Base-by-base conservation (phyloP, 192 early-diverging fungal genomes). In the Coemansia sp. region DNA sequence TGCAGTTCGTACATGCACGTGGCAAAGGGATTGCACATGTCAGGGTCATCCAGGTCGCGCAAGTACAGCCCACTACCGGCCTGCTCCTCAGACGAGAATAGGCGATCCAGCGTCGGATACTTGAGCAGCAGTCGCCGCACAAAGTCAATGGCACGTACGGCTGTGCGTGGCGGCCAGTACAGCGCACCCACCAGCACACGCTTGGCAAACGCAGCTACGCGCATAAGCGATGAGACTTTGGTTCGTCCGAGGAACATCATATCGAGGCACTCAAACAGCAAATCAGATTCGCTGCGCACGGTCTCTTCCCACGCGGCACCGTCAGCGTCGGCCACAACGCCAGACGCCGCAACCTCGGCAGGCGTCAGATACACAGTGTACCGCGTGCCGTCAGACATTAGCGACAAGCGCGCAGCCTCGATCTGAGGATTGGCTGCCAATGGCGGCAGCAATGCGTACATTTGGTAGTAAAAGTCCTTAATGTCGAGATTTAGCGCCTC, bases 1-100 rank as follows among this genome's bases (percentile, higher is more conserved):
- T 85, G 84, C 53, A 95, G 73, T 73, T 98, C 96, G 83, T 90
- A 98, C 50, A 96, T 62, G 70, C 87, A 92, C 3, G 96, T 89
- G 2, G 93, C 92, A 75, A 95, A 94, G 3, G 96, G 93, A 69
- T 98, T 98, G 69, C 92, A 95, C 65, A 97, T 83, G 60, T 98
- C 94, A 0, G 95, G 92, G 63, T 98, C 95, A 66, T 95, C 89
- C 59, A 97, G 70, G 11, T 88, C 75, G 32, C 87, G 84, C 25
- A 87, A 57, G 66, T 96, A 97, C 38, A 94, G 76, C 57, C 95
- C 96, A 56, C 89, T 92, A 53, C 86, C 88, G 50, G 89, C 69
- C 48, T 85, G 80, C 38, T 87, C 88, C 59, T 90, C 88, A 22
- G 85, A 74, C 47, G 87, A 84, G 7, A 92, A 68, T 47, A 90